Evolutionary conservation across 2,329 filamentous ascomycete genomes (phyloP), one percentile per base, ranked within the genome.

Genomic region (Hypoxylon sp.): DNA sequence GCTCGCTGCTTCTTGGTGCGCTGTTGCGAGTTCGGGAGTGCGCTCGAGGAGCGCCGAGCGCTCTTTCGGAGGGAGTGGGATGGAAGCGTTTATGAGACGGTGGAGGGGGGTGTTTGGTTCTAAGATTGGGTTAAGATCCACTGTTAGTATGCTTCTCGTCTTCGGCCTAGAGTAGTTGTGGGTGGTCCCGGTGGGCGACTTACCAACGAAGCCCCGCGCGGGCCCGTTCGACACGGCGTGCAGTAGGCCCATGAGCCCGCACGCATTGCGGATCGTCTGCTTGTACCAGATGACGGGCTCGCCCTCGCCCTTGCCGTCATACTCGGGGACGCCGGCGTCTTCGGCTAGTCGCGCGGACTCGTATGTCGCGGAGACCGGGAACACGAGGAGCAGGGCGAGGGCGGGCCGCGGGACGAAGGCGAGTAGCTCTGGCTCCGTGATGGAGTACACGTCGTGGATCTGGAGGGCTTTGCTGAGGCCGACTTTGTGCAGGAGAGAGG

Each of bases 211-310:
- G 3, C 82, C 81, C 62, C 87, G 83, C 0, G 92, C 91, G 1
- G 86, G 85, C 0, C 94, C 94, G 79, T 98, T 99, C 50, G 86
- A 86, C 0, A 93, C 88, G 17, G 91, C 92, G 78, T 98, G 96
- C 50, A 98, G 79, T 29, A 98, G 81, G 0, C 92, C 96, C 83
- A 98, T 97, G 48, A 97, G 83, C 0, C 95, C 95, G 79, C 95
- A 98, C 0, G 95, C 94, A 78, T 98, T 97, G 67, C 92, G 88
- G 75, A 98, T 98, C 0, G 94, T 98, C 83, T 98, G 95, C 74
- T 89, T 92, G 86, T 94, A 98, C 96, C 95, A 99, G 6, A 97
- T 77, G 0, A 98, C 93, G 4, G 93, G 91, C 77, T 98, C 93
- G 0, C 76, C 77, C 0, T 86, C 81, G 1, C 94, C 94, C 17